A percentile compares a stretch with the other conserved stretches of the same genome.
These are phyloP conservation scores for Beta lomatogona DNA, from an alignment of 179 eudicot species.

Conservation along the genomic window DNA sequence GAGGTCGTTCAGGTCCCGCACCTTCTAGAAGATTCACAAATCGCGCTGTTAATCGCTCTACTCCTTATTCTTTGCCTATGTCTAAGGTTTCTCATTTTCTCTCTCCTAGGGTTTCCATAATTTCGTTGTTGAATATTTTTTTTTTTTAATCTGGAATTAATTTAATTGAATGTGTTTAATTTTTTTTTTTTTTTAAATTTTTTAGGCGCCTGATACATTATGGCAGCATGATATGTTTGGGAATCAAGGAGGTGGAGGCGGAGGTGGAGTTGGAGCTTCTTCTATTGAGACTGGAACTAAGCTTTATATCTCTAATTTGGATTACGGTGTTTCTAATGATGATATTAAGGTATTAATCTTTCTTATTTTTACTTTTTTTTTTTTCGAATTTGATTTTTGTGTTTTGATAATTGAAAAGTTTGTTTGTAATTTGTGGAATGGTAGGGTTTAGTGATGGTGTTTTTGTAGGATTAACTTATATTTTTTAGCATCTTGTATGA, in stretches of 20 bases:
- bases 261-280: constrained; percentile 37
- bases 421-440: too few species aligned
- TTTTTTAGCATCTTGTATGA: too few species aligned
- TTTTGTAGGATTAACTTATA: too few species aligned
- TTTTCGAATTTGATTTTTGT: not conserved
- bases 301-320: constrained; percentile 63
- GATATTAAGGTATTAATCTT: constrained; percentile 51
- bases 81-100: constrained; percentile 26
- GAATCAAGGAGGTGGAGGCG: constrained; percentile 37
- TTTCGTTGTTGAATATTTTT: not conserved
- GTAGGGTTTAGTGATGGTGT: too few species aligned
- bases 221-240: constrained; percentile 68
- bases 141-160: not conserved
- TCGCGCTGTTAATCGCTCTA: constrained; percentile 38
- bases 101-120: not conserved
- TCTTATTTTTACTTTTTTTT: not conserved
- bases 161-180: not conserved
- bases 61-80: constrained; percentile 43
- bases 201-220: constrained; percentile 46
- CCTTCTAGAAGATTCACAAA: constrained; percentile 49
- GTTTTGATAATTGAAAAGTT: not conserved
- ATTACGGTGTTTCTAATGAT: constrained; percentile 68
- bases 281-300: constrained; percentile 68
- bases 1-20: constrained; percentile 43
- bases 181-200: not conserved